Evolutionary conservation across 208 protist genomes (phyloP), one percentile per base, ranked within the genome.

Genomic region (Angomonas desouzai): DNA sequence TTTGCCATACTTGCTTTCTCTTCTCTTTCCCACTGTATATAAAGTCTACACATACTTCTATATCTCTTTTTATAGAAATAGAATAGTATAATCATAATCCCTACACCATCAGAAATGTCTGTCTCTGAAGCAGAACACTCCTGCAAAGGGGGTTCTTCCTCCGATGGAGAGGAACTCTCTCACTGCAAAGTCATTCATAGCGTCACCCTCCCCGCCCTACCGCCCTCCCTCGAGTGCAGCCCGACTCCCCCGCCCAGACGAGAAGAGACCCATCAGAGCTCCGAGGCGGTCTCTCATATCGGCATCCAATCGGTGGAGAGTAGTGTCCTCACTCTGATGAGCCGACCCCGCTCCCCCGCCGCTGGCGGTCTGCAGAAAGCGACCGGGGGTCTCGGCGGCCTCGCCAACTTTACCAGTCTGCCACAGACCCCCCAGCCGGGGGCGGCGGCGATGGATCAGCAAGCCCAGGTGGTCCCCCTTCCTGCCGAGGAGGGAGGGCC

Each of bases 51-150:
- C n/a, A 22, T 47, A 7, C 43, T 45, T 11, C 34, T 60, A 22
- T 45, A 20, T 23, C 20, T 45, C 32, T 47, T 40, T 47, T 40
- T 60, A 30, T 25, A 30, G 45, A 16, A 58, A 58, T n/a, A n/a
- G n/a, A n/a, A n/a, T n/a, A n/a, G n/a, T n/a, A n/a, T n/a, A n/a
- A n/a, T n/a, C n/a, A n/a, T n/a, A n/a, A n/a, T n/a, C n/a, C n/a
- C n/a, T n/a, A n/a, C n/a, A n/a, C n/a, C n/a, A n/a, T n/a, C 4
- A 32, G 27, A 22, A 40, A 32, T 58, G 29, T 58, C 53, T 58
- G 53, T 58, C 28, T 32, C 53, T 30, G 25, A 18, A 58, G 53
- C 53, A 30, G 53, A 58, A 18, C 13, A 58, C n/a, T 51, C 45
- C n/a, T 23, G n/a, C 36, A 40, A 13, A 40, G 36, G 36, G 13